Evolutionary conservation across 441 rosid species (phyloP).

Genomic region (Metrosideros polymorpha): DNA sequence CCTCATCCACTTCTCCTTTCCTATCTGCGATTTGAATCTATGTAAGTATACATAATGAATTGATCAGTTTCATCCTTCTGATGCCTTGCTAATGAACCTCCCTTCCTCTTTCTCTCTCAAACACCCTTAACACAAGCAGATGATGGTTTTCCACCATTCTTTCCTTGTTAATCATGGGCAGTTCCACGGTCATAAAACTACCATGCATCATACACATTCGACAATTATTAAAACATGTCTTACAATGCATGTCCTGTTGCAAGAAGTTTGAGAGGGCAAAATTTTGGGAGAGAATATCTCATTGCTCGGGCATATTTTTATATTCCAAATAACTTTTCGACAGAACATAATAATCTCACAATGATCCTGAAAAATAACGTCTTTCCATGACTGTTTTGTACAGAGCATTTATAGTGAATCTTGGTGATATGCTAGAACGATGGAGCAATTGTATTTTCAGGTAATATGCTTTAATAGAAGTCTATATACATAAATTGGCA

Average conservation of each 20-base stretch:
- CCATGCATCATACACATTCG: accelerated
- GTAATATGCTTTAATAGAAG: not conserved
- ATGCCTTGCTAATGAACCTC: not conserved
- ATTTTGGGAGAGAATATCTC: not conserved
- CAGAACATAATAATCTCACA: not conserved
- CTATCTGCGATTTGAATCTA: not conserved
- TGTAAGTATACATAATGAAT: not conserved
- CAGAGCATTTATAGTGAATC: not conserved
- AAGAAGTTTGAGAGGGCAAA: not conserved
- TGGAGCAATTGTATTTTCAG: not conserved
- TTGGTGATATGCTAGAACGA: not conserved
- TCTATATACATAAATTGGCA: not conserved
- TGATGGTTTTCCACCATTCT: not conserved
- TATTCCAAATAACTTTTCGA: not conserved
- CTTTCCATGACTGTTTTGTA: not conserved
- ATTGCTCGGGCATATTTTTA: not conserved
- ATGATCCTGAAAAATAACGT: not conserved
- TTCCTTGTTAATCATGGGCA: not conserved
- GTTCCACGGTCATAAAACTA: not conserved
- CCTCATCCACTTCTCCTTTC: not conserved
- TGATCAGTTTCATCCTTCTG: not conserved
- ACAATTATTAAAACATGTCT: not conserved
- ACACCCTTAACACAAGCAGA: not conserved
- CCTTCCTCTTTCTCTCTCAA: not conserved
- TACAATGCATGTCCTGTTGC: not conserved